Percentiles rank a stretch among this genome's conserved stretches.
These are phyloP conservation scores for Arthrobotrys conoides DNA, from an alignment of 2,329 filamentous ascomycete genomes.

Conservation along the genomic window DNA sequence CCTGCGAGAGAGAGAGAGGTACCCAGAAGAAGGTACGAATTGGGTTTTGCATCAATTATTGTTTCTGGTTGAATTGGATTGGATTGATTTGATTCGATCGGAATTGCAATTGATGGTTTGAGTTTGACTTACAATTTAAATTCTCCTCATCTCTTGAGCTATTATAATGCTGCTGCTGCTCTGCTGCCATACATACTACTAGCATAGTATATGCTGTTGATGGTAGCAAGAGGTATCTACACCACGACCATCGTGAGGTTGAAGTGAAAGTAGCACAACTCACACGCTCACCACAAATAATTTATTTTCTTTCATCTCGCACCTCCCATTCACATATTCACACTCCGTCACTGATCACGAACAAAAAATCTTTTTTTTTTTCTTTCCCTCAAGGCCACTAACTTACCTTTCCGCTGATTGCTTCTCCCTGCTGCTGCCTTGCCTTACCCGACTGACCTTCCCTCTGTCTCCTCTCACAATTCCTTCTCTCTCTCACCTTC, in stretches of 20 bases:
- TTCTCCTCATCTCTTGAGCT: background rate
- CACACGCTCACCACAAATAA: slow-evolving; percentile 36
- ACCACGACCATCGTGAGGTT: background rate
- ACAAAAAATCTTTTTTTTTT: background rate
- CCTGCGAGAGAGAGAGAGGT: slow-evolving; percentile 22
- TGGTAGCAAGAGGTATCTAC: background rate
- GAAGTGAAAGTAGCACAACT: background rate
- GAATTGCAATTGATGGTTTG: background rate
- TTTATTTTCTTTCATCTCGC: background rate
- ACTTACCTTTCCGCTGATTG: background rate
- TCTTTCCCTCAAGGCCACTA: background rate
- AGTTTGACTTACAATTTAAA: background rate
- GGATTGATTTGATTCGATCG: background rate
- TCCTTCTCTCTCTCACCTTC: background rate
- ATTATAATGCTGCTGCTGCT: background rate
- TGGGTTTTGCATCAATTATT: background rate
- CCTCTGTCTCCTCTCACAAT: slow-evolving; percentile 9
- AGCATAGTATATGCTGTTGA: background rate
- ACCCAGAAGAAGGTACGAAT: background rate
- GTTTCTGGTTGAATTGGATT: slow-evolving; percentile 1
- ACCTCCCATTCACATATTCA: background rate
- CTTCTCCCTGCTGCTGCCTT: too few species aligned
- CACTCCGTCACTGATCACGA: background rate
- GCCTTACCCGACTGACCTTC: background rate
- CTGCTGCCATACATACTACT: background rate